Percentiles rank a stretch among this genome's conserved stretches.
These are phyloP conservation scores for Pseudogymnoascus sp. DNA, from an alignment of 2,329 filamentous ascomycete genomes.

Conservation along the genomic window DNA sequence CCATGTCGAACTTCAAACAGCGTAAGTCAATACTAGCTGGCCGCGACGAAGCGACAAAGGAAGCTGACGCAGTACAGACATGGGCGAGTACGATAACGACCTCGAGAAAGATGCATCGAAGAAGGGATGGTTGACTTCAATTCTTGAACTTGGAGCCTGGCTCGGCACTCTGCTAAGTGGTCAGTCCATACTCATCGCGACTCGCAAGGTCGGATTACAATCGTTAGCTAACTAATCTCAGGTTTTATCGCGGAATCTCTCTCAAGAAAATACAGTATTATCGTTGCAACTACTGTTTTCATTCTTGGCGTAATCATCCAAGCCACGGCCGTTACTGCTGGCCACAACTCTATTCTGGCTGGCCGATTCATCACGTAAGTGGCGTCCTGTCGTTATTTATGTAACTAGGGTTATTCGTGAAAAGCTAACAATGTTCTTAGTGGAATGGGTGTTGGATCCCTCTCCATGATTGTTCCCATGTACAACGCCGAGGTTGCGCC, in stretches of 20 bases:
- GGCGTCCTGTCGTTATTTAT: neutral
- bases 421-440: neutral
- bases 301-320: conserved; percentile 63
- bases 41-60: conserved; percentile 23
- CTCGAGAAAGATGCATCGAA: conserved; percentile 40
- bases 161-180: conserved; percentile 55
- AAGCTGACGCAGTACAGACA: conserved; percentile 33
- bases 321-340: conserved; percentile 48
- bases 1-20: conserved; percentile 44
- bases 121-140: conserved; percentile 55
- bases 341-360: conserved; percentile 53
- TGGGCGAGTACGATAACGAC: conserved; percentile 44
- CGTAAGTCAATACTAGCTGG: conserved; percentile 32
- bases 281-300: conserved; percentile 58
- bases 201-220: neutral
- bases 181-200: neutral
- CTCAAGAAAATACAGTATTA: conserved; percentile 60
- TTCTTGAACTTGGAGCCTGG: conserved; percentile 71
- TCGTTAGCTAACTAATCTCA: conserved; percentile 11
- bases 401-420: neutral
- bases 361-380: conserved; percentile 57
- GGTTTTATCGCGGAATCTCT: conserved; percentile 57
- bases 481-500: conserved; percentile 44
- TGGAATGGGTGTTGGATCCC: conserved; percentile 58
- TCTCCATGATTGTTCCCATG: conserved; percentile 58